phyloP scores from a whole-genome alignment of 345 rosid species.

The Salix brachista region DNA sequence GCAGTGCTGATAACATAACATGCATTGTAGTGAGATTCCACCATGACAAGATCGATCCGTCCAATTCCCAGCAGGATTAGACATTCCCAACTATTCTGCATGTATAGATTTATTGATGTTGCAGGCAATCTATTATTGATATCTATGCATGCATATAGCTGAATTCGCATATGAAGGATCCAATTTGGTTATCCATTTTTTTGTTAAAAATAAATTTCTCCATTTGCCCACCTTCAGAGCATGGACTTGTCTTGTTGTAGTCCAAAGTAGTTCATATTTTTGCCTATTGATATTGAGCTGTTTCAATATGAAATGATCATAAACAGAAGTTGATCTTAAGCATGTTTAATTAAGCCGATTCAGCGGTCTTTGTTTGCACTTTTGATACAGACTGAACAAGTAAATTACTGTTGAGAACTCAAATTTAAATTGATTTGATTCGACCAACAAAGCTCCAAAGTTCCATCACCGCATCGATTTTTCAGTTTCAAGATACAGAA shows the following conservation, averaged over 20 bases:
- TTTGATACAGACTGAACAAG: not conserved
- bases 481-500: too few relatives aligned
- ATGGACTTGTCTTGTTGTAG: not conserved
- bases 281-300: not conserved
- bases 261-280: not conserved
- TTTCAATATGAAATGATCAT: not conserved
- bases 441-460: too few relatives aligned
- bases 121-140: constrained; percentile 4
- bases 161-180: constrained; percentile 29
- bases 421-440: not conserved
- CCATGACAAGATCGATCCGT: constrained; percentile 40
- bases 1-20: constrained; percentile 96
- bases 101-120: constrained; percentile 20
- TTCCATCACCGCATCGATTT: too few relatives aligned
- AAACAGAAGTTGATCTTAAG: not conserved
- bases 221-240: not conserved
- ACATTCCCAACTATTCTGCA: constrained; percentile 10
- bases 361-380: not conserved
- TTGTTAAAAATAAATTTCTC: not conserved
- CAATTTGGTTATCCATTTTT: constrained; percentile 42
- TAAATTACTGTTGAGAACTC: not conserved
- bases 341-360: not conserved
- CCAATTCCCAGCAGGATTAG: constrained; percentile 25
- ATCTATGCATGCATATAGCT: constrained; percentile 27
- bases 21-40: constrained; percentile 87